Percentiles rank a stretch among this genome's conserved stretches.
Evolutionary conservation across 2,329 filamentous ascomycete species (phyloP).

Genomic region (Cladophialophora carrionii): DNA sequence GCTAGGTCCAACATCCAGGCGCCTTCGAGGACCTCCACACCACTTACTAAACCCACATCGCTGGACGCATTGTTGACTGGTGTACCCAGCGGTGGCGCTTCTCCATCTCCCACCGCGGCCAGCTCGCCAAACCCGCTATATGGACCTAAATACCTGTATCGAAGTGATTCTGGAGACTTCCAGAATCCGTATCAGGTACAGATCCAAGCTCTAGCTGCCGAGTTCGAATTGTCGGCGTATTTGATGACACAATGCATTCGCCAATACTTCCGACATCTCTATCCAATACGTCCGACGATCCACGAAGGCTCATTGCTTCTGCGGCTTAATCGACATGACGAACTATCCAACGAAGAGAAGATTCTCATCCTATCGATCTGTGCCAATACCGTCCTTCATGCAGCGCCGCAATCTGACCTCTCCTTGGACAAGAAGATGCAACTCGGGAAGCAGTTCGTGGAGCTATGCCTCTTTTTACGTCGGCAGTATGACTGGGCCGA

Average conservation of each 20-base stretch:
- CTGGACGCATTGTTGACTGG: constrained; percentile 32
- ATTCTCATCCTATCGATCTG: constrained; percentile 37
- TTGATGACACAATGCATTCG: constrained; percentile 39
- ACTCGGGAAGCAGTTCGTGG: constrained; percentile 36
- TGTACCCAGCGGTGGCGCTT: constrained; percentile 13
- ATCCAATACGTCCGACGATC: constrained; percentile 37
- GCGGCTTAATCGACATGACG: constrained; percentile 32
- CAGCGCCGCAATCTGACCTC: constrained; percentile 36
- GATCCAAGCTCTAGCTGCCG: constrained; percentile 33
- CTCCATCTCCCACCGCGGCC: constrained; percentile 30
- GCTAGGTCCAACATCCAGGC: constrained; percentile 22
- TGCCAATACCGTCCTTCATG: constrained; percentile 37
- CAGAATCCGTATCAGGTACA: constrained; percentile 32
- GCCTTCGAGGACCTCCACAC: constrained; percentile 28
- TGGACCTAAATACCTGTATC: constrained; percentile 36
- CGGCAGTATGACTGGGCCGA: constrained; percentile 36
- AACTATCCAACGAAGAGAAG: constrained; percentile 36
- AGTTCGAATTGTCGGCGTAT: constrained; percentile 36
- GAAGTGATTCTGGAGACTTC: constrained; percentile 33
- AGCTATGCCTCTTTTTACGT: constrained; percentile 33
- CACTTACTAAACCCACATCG: constrained; percentile 30
- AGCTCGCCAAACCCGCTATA: constrained; percentile 34
- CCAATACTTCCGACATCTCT: constrained; percentile 38
- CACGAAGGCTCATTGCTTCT: constrained; percentile 34
- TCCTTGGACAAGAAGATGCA: constrained; percentile 35